Conservation (phyloP, 768 basidiomycete species). For the Podaxis sp. region DNA sequence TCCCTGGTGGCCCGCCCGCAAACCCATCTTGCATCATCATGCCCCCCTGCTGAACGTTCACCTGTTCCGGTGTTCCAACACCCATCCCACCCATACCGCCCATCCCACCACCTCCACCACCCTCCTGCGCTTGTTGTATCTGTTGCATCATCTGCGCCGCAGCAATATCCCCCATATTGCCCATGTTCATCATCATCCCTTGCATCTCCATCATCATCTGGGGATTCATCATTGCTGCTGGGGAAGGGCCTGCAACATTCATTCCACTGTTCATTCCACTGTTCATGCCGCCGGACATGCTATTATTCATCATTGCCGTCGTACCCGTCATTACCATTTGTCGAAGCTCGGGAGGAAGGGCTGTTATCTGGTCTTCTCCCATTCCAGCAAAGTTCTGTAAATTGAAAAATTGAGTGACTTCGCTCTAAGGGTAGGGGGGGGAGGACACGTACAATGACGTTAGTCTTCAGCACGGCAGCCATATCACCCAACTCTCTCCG, state of each 20-base stretch:
- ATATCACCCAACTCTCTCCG: constrained; percentile 79
- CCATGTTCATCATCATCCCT: constrained; percentile 50
- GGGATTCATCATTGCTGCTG: constrained; percentile 58
- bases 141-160: constrained; percentile 21
- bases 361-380: constrained; percentile 77
- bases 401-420: constrained; percentile 13
- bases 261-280: background rate
- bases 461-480: constrained; percentile 76
- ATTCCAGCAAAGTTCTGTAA: constrained; percentile 75
- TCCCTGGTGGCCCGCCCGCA: constrained; percentile 43
- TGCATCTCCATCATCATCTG: constrained; percentile 83
- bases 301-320: constrained; percentile 56
- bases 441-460: constrained; percentile 64
- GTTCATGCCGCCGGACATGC: background rate
- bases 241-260: constrained; percentile 30
- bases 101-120: background rate
- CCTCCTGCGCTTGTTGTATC: constrained; percentile 9
- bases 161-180: constrained; percentile 56
- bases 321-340: constrained; percentile 87
- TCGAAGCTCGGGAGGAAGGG: constrained; percentile 77
- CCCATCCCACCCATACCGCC: constrained; percentile 9
- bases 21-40: constrained; percentile 50
- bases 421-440: background rate
- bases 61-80: constrained; percentile 39
- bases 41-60: constrained; percentile 17